phyloP scores from a whole-genome alignment of 169 alveolate genomes.

The Miamiensis avidus region DNA sequence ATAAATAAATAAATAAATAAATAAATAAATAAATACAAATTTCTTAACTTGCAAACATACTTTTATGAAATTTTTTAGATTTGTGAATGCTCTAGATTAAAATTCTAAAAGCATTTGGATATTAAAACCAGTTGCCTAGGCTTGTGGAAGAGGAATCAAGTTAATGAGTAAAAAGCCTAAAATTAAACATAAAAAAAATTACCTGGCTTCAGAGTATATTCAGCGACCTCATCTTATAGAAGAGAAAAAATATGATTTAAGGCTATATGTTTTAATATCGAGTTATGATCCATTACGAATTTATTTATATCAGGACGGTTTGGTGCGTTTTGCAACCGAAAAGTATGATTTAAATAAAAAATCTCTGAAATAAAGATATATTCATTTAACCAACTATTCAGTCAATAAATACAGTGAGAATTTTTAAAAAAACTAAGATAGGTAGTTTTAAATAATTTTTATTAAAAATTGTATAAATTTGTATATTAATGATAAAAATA shows the following conservation, averaged over 20 bases:
- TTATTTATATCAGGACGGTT: conserved; percentile 79
- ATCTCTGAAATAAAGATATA: conserved; percentile 55
- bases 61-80: no score
- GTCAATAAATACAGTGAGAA: conserved; percentile 73
- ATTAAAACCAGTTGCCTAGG: conserved; percentile 73
- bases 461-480: background rate
- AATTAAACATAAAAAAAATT: conserved; percentile 48
- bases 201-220: conserved; percentile 65
- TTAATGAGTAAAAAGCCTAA: conserved; percentile 49
- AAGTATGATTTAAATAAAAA: conserved; percentile 42
- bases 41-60: no score
- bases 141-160: conserved; percentile 76
- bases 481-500: no score
- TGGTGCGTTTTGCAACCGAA: conserved; percentile 79
- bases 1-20: no score
- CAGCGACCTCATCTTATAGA: conserved; percentile 76
- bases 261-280: conserved; percentile 79
- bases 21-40: no score
- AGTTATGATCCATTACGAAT: conserved; percentile 73
- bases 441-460: background rate
- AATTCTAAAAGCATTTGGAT: conserved; percentile 52
- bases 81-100: conserved; percentile 27
- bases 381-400: conserved; percentile 82
- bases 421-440: conserved; percentile 61
- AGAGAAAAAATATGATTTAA: conserved; percentile 77